Evolutionary conservation across 441 rosid species (phyloP).

Genomic region (Daphne laureola): DNA sequence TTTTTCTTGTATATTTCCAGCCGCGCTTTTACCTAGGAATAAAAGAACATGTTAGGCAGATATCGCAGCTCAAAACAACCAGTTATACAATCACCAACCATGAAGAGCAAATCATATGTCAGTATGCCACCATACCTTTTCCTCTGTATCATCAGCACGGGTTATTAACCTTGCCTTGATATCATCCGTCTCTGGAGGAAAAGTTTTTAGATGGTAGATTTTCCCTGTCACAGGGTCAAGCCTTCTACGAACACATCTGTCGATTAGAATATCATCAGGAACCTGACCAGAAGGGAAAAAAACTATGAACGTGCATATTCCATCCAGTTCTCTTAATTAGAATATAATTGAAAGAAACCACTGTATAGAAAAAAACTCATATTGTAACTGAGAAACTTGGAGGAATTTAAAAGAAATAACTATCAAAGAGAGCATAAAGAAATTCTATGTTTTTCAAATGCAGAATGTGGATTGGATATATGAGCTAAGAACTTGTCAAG

Average conservation of each 20-base stretch:
- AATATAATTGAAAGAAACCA: background rate
- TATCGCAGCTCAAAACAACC: constrained; percentile 4
- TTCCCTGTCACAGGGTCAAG: constrained; percentile 71
- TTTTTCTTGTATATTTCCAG: constrained; percentile 76
- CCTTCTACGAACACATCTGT: constrained; percentile 90
- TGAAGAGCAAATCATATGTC: background rate
- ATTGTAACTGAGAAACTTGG: background rate
- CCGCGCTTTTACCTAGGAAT: constrained; percentile 63
- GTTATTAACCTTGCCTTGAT: constrained; percentile 64
- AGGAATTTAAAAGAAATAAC: too few species aligned
- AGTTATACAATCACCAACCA: background rate
- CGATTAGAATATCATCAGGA: constrained; percentile 85
- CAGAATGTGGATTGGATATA: too few species aligned
- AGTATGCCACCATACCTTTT: constrained; percentile 37
- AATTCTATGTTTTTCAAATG: too few species aligned
- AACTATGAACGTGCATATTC: constrained; percentile 2
- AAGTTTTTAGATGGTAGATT: constrained; percentile 66
- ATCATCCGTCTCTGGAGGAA: constrained; percentile 70
- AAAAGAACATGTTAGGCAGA: constrained; percentile 12
- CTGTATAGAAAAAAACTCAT: background rate
- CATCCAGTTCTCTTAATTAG: background rate
- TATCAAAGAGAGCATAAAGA: too few species aligned
- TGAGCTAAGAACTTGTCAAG: too few species aligned
- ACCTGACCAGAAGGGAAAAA: constrained; percentile 52
- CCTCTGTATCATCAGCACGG: constrained; percentile 85